Evolutionary conservation across 495 filamentous ascomycete genomes (phyloP).

Genomic region (Lophiostoma macrostomum): DNA sequence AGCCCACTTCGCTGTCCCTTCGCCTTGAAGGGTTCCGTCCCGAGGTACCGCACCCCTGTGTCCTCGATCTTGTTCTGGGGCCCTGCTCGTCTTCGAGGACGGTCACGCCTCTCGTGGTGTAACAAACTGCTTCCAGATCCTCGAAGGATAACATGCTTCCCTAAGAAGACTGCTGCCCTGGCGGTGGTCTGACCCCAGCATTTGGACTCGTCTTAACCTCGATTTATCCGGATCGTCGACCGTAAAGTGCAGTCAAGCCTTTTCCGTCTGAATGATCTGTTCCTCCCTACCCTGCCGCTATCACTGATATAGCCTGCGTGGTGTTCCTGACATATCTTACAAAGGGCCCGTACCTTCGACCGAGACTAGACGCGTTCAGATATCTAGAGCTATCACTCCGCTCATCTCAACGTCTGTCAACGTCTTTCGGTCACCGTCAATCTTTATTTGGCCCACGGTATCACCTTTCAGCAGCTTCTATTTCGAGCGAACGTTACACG

Average conservation of each 20-base stretch:
- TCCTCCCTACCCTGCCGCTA: slow-evolving; percentile 28
- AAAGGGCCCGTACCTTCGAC: slow-evolving; percentile 28
- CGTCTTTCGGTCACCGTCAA: slow-evolving; percentile 21
- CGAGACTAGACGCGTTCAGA: slow-evolving; percentile 18
- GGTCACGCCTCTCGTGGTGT: slow-evolving; percentile 36
- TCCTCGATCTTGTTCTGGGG: slow-evolving; percentile 27
- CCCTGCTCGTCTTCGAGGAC: slow-evolving; percentile 30
- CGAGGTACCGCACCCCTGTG: slow-evolving; percentile 38
- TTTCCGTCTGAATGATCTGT: slow-evolving; percentile 35
- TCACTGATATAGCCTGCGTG: slow-evolving; percentile 35
- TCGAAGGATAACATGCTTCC: slow-evolving; percentile 33
- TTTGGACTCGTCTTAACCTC: slow-evolving; percentile 27
- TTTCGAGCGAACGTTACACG: slow-evolving; percentile 34
- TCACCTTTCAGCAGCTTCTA: slow-evolving; percentile 31
- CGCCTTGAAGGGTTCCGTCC: slow-evolving; percentile 33
- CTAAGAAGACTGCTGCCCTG: slow-evolving; percentile 33
- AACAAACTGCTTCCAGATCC: slow-evolving; percentile 36
- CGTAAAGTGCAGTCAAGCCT: slow-evolving; percentile 36
- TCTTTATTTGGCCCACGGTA: slow-evolving; percentile 34
- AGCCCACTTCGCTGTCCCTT: slow-evolving; percentile 9
- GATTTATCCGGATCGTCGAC: slow-evolving; percentile 37
- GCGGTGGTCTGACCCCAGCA: slow-evolving; percentile 33
- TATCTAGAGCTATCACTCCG: slow-evolving; percentile 20
- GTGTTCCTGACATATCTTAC: slow-evolving; percentile 32
- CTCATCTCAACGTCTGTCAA: slow-evolving; percentile 24